Evolutionary conservation across 1,284 basidiomycete genomes (phyloP).

Genomic region (Quambalaria eucalypti): DNA sequence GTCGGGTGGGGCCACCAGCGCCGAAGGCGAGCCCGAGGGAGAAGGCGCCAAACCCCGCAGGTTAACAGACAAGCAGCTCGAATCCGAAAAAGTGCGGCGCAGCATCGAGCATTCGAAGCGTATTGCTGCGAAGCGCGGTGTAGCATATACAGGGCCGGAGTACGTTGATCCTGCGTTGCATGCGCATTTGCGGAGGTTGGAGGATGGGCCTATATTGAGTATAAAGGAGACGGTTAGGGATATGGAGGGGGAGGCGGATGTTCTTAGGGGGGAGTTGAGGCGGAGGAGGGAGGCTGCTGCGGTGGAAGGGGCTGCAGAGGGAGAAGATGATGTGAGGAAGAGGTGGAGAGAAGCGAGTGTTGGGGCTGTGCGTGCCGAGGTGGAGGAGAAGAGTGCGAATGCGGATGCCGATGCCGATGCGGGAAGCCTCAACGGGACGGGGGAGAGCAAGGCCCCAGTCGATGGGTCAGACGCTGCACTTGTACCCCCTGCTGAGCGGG

Average conservation of each 20-base stretch:
- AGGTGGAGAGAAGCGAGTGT: background rate
- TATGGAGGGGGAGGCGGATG: conserved; percentile 26
- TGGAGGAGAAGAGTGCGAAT: background rate
- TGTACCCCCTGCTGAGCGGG: too few relatives aligned
- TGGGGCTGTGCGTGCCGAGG: background rate
- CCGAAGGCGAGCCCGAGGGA: conserved; percentile 29
- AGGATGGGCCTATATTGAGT: conserved; percentile 25
- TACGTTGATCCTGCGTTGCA: conserved; percentile 37
- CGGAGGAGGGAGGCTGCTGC: too few relatives aligned
- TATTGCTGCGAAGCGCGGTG: conserved; percentile 19
- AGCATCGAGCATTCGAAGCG: conserved; percentile 30
- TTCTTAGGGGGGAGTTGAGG: conserved; percentile 20
- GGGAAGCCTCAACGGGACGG: background rate
- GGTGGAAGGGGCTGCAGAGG: too few relatives aligned
- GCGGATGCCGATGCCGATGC: background rate
- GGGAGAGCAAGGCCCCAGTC: background rate
- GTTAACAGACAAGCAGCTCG: conserved; percentile 49
- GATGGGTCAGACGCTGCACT: background rate
- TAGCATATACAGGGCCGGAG: conserved; percentile 21
- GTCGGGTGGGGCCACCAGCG: conserved; percentile 14
- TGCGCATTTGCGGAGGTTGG: conserved; percentile 32
- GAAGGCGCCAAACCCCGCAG: conserved; percentile 4
- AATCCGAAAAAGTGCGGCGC: conserved; percentile 7
- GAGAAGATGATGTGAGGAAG: too few relatives aligned
- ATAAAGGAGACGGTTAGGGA: conserved; percentile 31